A percentile compares a stretch with the other conserved stretches of the same genome.
Evolutionary conservation across 1,284 basidiomycete genomes (phyloP).

Genomic region (Cryptococcus sp.): DNA sequence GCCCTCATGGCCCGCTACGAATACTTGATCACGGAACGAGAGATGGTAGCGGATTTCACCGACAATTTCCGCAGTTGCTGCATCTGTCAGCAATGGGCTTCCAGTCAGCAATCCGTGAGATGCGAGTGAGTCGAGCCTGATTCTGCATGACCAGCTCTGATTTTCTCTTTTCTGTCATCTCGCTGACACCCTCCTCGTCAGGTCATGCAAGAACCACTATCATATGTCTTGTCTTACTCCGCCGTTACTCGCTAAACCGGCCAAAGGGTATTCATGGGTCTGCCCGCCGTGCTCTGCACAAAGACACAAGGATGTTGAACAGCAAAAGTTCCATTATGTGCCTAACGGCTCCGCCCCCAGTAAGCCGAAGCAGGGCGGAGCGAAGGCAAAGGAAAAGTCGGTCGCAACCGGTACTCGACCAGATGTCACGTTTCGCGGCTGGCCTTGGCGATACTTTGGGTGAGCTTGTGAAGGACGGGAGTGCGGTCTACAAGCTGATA

Average conservation of each 20-base stretch:
- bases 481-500: slow-evolving; percentile 10
- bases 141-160: too few species aligned
- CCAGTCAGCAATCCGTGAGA: slow-evolving; percentile 81
- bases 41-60: slow-evolving; percentile 85
- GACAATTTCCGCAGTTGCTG: slow-evolving; percentile 82
- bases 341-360: slow-evolving; percentile 55
- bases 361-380: slow-evolving; percentile 59
- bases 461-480: slow-evolving; percentile 53
- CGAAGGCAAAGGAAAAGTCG: slow-evolving; percentile 68
- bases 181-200: slow-evolving; percentile 10
- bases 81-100: slow-evolving; percentile 76
- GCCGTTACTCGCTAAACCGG: slow-evolving; percentile 90
- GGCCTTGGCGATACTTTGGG: slow-evolving; percentile 98
- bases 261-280: slow-evolving; percentile 96
- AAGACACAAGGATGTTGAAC: slow-evolving; percentile 77
- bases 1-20: slow-evolving; percentile 81
- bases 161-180: background rate
- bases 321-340: slow-evolving; percentile 63
- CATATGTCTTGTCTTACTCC: slow-evolving; percentile 95
- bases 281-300: slow-evolving; percentile 87
- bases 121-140: slow-evolving; percentile 65
- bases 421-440: slow-evolving; percentile 66
- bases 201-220: slow-evolving; percentile 86
- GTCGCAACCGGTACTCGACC: slow-evolving; percentile 63
- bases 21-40: slow-evolving; percentile 91